Conservation (phyloP, 1,284 basidiomycete genomes). For the Ceratobasidium sp. region DNA sequence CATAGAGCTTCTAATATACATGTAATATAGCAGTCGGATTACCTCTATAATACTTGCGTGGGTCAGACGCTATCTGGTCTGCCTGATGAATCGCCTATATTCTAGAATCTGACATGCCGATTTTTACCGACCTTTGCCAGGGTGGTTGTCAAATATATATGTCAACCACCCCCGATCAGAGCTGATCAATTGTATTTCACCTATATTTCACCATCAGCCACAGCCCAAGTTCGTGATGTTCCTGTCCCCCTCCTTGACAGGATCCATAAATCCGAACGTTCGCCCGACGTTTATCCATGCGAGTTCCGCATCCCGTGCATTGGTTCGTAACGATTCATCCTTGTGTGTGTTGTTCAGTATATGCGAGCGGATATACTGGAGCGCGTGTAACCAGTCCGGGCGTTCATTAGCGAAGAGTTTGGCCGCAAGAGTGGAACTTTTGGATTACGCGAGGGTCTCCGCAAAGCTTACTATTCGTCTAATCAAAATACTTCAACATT, state of each 20-base stretch:
- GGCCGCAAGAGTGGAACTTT: background rate
- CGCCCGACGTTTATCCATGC: constrained; percentile 16
- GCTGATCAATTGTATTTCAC: too few species aligned
- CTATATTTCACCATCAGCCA: too few species aligned
- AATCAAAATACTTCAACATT: background rate
- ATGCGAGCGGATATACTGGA: background rate
- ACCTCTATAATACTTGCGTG: too few species aligned
- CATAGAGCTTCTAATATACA: too few species aligned
- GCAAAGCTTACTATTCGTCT: background rate
- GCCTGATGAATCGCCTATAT: too few species aligned
- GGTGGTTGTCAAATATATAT: too few species aligned
- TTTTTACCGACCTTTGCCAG: too few species aligned
- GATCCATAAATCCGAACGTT: constrained; percentile 9
- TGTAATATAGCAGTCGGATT: too few species aligned
- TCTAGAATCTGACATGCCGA: too few species aligned
- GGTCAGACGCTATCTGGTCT: too few species aligned
- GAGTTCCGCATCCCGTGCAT: constrained; percentile 1
- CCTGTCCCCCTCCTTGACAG: background rate
- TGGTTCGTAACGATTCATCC: constrained; percentile 1
- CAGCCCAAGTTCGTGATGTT: too few species aligned
- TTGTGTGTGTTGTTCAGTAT: background rate
- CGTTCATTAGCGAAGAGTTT: background rate
- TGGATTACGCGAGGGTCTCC: constrained; percentile 8
- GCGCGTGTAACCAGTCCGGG: background rate
- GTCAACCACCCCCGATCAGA: too few species aligned